These are phyloP conservation scores for Pneumocystis wakefieldiae DNA, from an alignment of 1,139 yeast genomes.

Conservation along the genomic window DNA sequence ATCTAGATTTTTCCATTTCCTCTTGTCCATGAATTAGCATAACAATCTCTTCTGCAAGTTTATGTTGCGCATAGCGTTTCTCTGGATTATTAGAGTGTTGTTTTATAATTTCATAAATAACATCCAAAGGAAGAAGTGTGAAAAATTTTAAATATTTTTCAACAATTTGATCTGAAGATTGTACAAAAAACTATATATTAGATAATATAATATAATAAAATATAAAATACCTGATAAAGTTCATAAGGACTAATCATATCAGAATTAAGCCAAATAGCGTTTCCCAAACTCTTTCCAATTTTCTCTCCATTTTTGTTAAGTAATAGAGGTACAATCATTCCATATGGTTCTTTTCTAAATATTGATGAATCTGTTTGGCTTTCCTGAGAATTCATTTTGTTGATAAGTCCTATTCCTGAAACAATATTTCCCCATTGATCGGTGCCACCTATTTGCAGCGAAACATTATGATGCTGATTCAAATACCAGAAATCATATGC, in stretches of 20 bases:
- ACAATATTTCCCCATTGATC: slow-evolving; percentile 98
- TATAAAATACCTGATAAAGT: slow-evolving; percentile 44
- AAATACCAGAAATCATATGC: slow-evolving; percentile 89
- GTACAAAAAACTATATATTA: slow-evolving; percentile 40
- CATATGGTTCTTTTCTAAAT: slow-evolving; percentile 33
- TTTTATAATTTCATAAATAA: slow-evolving; percentile 39
- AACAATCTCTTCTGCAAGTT: slow-evolving; percentile 71
- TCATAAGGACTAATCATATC: slow-evolving; percentile 63
- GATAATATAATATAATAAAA: background rate
- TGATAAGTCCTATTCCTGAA: slow-evolving; percentile 82
- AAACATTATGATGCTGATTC: slow-evolving; percentile 43
- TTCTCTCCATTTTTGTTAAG: slow-evolving; percentile 86
- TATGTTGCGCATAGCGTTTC: slow-evolving; percentile 52
- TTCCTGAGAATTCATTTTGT: slow-evolving; percentile 34
- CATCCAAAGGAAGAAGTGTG: slow-evolving; percentile 54
- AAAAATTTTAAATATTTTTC: slow-evolving; percentile 54
- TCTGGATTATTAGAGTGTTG: slow-evolving; percentile 47
- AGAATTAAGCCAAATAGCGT: slow-evolving; percentile 77
- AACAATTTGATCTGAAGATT: slow-evolving; percentile 66
- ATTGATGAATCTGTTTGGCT: slow-evolving; percentile 3
- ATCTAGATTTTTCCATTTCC: slow-evolving; percentile 49
- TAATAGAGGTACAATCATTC: slow-evolving; percentile 77
- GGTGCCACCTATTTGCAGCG: slow-evolving; percentile 76
- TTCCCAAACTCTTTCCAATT: slow-evolving; percentile 94
- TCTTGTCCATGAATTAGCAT: slow-evolving; percentile 79